Evolutionary conservation across 805 yeast species (phyloP), one percentile per base, ranked within the genome.

Genomic region (Jamesozyma rosinii): DNA sequence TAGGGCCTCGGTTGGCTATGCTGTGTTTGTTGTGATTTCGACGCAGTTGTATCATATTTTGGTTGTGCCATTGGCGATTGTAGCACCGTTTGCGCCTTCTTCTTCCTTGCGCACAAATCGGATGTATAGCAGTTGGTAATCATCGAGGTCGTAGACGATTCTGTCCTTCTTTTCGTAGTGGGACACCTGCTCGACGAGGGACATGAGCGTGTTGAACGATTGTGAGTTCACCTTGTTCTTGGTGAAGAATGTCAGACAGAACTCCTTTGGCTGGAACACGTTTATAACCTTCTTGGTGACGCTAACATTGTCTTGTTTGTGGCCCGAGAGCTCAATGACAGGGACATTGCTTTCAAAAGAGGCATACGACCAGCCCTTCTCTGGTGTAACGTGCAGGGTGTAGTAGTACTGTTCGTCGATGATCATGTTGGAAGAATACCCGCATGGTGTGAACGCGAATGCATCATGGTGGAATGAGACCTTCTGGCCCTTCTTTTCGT

Each of bases 311-410:
- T 70, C 64, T 32, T 68, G 67, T 13, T 60, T 52, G 26, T 61
- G 48, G 53, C 51, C 36, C 54, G 70, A 49, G 42, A 68, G 44
- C 37, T 64, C 48, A 39, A 49, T 52, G 10, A 75, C 66, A 6
- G 83, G 81, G 34, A 79, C 85, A 61, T 86, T 90, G 18, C 96
- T 79, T 61, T 92, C 97, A 63, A 92, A 92, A 9, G 95, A 84
- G 4, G 97, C 97, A 64, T 90, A 90, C 4, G 96, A 86, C 87
- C 94, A 90, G 31, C 90, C 95, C 19, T 70, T 61, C 60, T 92
- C 97, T 0, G 97, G 97, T 0, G 98, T 92, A 35, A 92, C 84
- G 60, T 92, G 97, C 45, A 89, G 70, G 8, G 97, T 90, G 58
- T 83, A 83, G 61, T 81, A 83, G 57, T 77, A 77, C 52, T 74